Evolutionary conservation across 2,329 filamentous ascomycete genomes (phyloP).

Genomic region (Emericellopsis cladophorae): DNA sequence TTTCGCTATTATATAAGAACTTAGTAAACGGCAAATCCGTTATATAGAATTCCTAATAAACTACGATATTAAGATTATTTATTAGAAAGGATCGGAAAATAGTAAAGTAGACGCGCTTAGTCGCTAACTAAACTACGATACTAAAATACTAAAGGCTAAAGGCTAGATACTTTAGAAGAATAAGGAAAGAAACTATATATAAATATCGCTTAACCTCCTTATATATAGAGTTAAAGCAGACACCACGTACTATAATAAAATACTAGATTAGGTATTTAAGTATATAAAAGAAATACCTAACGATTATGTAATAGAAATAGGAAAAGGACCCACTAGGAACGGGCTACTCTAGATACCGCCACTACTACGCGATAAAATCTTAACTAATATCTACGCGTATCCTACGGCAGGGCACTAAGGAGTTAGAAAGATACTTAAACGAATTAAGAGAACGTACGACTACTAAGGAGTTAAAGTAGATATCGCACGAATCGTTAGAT

Average conservation of each 20-base stretch:
- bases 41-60: conserved; percentile 7
- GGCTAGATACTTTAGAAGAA: conserved; percentile 4
- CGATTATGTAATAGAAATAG: conserved; percentile 3
- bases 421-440: conserved; percentile 1
- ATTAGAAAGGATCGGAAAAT: conserved; percentile 6
- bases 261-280: neutral
- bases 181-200: neutral
- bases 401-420: neutral
- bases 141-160: conserved; percentile 1
- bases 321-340: neutral
- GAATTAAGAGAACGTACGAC: conserved; percentile 1
- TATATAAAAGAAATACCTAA: neutral
- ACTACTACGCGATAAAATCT: conserved; percentile 2
- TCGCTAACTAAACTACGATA: conserved; percentile 1
- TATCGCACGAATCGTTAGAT: conserved; percentile 3
- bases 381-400: conserved; percentile 2
- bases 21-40: conserved; percentile 5
- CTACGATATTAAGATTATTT: conserved; percentile 7
- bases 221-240: neutral
- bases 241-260: neutral
- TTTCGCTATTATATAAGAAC: conserved; percentile 7
- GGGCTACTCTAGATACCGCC: conserved; percentile 1
- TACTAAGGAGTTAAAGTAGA: conserved; percentile 3
- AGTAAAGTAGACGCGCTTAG: conserved; percentile 3
- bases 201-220: neutral